phyloP scores from a whole-genome alignment of 2,329 filamentous ascomycete species.

The Magnaporthales sp. region DNA sequence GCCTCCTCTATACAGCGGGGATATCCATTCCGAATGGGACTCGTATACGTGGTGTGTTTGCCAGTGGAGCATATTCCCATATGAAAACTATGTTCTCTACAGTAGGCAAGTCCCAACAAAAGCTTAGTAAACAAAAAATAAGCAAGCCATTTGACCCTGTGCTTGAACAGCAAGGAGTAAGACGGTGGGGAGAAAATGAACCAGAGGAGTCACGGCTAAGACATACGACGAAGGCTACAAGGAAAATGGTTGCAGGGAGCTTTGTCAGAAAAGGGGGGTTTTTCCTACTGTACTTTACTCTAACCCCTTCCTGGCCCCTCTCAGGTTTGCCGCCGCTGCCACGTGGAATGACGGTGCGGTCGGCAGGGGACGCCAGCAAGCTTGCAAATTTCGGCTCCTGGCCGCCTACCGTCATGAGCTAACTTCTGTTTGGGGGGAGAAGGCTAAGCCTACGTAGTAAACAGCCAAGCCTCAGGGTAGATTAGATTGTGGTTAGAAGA shows the following conservation, averaged over 20 bases:
- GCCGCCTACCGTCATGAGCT: not conserved
- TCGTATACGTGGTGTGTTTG: too few relatives aligned
- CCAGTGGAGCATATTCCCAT: too few relatives aligned
- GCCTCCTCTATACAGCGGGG: not conserved
- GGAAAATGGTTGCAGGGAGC: not conserved
- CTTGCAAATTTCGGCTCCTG: not conserved
- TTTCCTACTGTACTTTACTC: not conserved
- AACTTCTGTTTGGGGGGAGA: not conserved
- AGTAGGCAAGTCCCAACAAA: too few relatives aligned
- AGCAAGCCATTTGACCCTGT: not conserved
- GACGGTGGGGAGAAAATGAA: not conserved
- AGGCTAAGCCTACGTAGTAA: not conserved
- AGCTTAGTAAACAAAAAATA: not conserved
- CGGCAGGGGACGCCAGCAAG: not conserved
- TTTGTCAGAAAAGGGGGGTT: not conserved
- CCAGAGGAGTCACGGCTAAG: not conserved
- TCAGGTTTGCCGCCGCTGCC: not conserved
- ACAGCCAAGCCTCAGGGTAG: not conserved
- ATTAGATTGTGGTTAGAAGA: not conserved
- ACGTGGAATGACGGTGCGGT: not conserved
- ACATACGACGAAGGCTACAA: not conserved
- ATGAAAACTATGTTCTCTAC: too few relatives aligned
- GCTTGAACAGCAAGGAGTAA: not conserved
- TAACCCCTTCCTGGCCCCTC: not conserved
- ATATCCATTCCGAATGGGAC: not conserved